Evolutionary conservation across 768 basidiomycete genomes (phyloP).

Genomic region (Trametes cinnabarina): DNA sequence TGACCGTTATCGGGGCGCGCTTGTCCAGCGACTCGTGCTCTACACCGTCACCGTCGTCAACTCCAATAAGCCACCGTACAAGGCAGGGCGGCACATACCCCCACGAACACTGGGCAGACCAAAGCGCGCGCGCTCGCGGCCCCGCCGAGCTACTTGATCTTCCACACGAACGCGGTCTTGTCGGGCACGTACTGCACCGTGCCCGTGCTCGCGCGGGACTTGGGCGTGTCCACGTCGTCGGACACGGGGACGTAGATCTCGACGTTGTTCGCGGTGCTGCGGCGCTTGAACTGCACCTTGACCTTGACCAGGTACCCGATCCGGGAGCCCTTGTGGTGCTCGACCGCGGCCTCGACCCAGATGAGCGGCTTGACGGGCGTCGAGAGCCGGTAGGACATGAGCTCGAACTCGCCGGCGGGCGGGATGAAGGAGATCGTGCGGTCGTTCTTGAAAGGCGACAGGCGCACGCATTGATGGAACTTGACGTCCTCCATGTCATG

Average conservation of each 20-base stretch:
- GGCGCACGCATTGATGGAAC: slow-evolving; percentile 98
- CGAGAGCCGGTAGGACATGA: slow-evolving; percentile 96
- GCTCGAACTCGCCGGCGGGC: slow-evolving; percentile 97
- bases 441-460: slow-evolving; percentile 97
- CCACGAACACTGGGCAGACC: slow-evolving; percentile 90
- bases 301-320: slow-evolving; percentile 96
- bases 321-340: slow-evolving; percentile 89
- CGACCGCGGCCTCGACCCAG: slow-evolving; percentile 94
- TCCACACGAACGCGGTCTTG: slow-evolving; percentile 98
- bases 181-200: slow-evolving; percentile 97
- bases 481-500: slow-evolving; percentile 99
- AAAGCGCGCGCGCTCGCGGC: slow-evolving; percentile 97
- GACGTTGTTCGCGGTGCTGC: slow-evolving; percentile 96
- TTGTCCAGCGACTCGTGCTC: slow-evolving; percentile 76
- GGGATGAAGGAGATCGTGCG: slow-evolving; percentile 99
- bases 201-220: slow-evolving; percentile 94
- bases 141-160: slow-evolving; percentile 96
- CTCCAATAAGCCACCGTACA: too few relatives aligned
- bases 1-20: slow-evolving; percentile 92
- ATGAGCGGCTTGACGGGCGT: slow-evolving; percentile 96
- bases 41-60: slow-evolving; percentile 18
- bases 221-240: slow-evolving; percentile 96
- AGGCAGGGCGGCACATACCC: slow-evolving; percentile 49
- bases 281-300: slow-evolving; percentile 95
- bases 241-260: slow-evolving; percentile 99